phyloP scores from a whole-genome alignment of 2,329 filamentous ascomycete species.

The Diaporthe nobilis region DNA sequence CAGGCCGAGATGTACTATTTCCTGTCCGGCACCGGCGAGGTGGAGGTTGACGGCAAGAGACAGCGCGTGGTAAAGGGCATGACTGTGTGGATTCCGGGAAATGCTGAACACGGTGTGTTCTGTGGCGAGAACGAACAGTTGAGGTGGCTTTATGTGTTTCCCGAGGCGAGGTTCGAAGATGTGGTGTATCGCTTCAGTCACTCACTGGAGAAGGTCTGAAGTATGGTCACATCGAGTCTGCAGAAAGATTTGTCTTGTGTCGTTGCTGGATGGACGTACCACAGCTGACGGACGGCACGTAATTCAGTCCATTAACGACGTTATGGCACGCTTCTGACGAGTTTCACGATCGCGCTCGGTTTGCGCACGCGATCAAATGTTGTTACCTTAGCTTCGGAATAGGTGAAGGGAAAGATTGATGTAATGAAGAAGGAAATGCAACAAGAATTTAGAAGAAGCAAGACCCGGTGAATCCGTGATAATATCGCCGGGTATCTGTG shows the following conservation, averaged over 20 bases:
- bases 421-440: background rate
- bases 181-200: conserved; percentile 15
- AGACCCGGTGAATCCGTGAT: background rate
- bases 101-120: conserved; percentile 20
- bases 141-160: conserved; percentile 24
- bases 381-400: background rate
- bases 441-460: too few relatives aligned
- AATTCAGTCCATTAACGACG: too few relatives aligned
- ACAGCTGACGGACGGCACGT: background rate
- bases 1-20: conserved; percentile 17
- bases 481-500: background rate
- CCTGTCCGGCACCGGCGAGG: background rate
- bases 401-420: background rate
- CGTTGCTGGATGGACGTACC: too few relatives aligned
- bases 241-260: background rate
- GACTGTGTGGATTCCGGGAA: conserved; percentile 3
- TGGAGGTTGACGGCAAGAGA: conserved; percentile 13
- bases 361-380: background rate
- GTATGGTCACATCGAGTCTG: background rate
- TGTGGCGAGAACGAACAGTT: background rate
- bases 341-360: background rate
- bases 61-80: background rate
- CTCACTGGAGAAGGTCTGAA: background rate
- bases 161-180: background rate
- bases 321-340: too few relatives aligned